A percentile compares a stretch with the other conserved stretches of the same genome.
Conservation (phyloP, 306 rosid genomes). For the Prunus armeniaca region DNA sequence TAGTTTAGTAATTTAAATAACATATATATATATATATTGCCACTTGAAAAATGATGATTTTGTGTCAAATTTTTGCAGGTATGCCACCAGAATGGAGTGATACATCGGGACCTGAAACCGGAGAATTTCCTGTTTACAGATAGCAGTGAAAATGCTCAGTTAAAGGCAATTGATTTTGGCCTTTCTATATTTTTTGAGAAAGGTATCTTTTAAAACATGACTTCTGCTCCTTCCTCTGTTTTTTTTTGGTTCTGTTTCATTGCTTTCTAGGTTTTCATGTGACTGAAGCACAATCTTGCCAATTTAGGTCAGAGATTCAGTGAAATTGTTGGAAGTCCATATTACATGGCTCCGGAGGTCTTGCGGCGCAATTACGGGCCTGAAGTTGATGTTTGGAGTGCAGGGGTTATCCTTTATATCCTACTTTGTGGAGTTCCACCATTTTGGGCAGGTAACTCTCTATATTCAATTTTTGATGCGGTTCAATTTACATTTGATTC, state of each 20-base stretch:
- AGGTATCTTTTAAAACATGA: conserved; percentile 34
- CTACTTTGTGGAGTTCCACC: conserved; percentile 97
- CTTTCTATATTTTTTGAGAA: conserved; percentile 66
- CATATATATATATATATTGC: too few relatives aligned
- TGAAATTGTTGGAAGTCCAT: conserved; percentile 98
- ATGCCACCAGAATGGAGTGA: conserved; percentile 82
- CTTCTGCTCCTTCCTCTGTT: background rate
- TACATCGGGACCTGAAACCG: conserved; percentile 89
- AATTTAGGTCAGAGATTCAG: conserved; percentile 67
- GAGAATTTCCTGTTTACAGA: conserved; percentile 85
- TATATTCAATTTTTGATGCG: background rate
- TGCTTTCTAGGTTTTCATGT: too few relatives aligned
- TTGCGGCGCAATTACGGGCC: conserved; percentile 77
- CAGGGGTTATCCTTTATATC: conserved; percentile 91
- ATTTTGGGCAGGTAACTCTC: conserved; percentile 84
- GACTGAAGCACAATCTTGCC: too few relatives aligned
- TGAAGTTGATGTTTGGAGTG: conserved; percentile 92
- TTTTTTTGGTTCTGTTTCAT: background rate
- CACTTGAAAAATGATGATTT: too few relatives aligned
- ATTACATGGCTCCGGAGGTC: conserved; percentile 99
- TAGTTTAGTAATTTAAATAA: too few relatives aligned
- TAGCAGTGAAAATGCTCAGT: conserved; percentile 48
- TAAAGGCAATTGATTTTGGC: conserved; percentile 94
- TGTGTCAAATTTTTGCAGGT: conserved; percentile 38
- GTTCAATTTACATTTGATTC: background rate